Conservation (phyloP, 176 grass and related monocot species). For the Ensete ventricosum region DNA sequence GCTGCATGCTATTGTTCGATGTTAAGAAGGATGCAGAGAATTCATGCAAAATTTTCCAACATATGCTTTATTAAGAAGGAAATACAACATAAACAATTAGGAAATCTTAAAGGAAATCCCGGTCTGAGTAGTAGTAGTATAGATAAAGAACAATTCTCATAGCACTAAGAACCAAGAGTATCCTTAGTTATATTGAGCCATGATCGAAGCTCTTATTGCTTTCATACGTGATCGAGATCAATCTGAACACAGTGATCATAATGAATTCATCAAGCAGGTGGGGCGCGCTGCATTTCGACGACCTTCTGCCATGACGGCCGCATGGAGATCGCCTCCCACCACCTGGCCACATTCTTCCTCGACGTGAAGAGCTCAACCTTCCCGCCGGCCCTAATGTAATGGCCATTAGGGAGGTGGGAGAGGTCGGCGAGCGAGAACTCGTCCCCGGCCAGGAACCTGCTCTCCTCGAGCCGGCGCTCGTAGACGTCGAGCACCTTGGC, state of each 20-base stretch:
- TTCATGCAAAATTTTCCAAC: no score
- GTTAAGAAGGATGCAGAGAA: no score
- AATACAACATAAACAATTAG: no score
- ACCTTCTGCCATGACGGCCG: constrained; percentile 70
- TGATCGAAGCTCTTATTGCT: background rate
- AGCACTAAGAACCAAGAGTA: background rate
- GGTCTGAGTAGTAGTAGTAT: no score
- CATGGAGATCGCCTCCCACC: constrained; percentile 72
- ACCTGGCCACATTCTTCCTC: constrained; percentile 67
- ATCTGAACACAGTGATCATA: background rate
- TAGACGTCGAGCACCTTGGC: constrained; percentile 82
- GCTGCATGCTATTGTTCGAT: no score
- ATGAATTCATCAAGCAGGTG: constrained; percentile 1
- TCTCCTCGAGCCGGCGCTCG: constrained; percentile 49
- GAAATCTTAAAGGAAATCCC: no score
- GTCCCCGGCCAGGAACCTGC: constrained; percentile 58
- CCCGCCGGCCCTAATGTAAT: constrained; percentile 37
- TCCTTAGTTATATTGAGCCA: background rate
- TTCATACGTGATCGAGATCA: background rate
- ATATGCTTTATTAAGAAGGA: no score
- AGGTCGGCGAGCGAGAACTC: constrained; percentile 79
- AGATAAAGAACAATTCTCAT: no score
- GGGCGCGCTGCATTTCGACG: constrained; percentile 44
- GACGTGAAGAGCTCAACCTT: constrained; percentile 39
- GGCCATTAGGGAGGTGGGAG: constrained; percentile 64